Base-by-base conservation (phyloP, 2,329 filamentous ascomycete species). In the Fusarium sacchari region DNA sequence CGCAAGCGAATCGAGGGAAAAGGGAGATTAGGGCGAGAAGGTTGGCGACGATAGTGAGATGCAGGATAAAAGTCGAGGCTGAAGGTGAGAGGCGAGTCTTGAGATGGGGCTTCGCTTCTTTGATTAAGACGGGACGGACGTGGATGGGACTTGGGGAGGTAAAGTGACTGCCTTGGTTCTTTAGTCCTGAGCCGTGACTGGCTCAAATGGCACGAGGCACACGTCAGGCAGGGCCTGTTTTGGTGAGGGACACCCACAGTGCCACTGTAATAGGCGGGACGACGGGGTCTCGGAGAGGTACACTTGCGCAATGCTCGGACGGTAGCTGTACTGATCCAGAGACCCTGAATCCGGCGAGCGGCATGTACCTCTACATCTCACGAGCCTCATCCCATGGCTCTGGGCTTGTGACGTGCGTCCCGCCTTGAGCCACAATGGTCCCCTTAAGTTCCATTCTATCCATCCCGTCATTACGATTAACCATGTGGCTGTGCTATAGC, bases 401-500 rank as follows among this genome's bases (percentile, higher is more conserved):
- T n/a, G 24, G 42, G 42, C 56, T 59, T 74, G 68, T 74, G 72
- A 74, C 68, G 72, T 74, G 64, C 57, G 64, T 72, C 71, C 32
- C 57, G 22, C 49, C 30, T 46, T 47, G 47, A 50, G 69, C 65
- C 71, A 70, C 64, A 52, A 42, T 42, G 68, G 53, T 58, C 59
- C 69, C 50, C 32, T 52, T 46, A 36, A 52, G 49, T 36, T 26
- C 50, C 39, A 36, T 67, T 61, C 49, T 39, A 39, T 47, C 61
- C 66, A 39, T 47, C 61, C 66, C 67, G 59, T 66, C 57, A 64
- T 73, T 72, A 49, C 55, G 42, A 58, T 74, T 67, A 57, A 30
- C 50, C 49, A 61, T 64, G 77, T 78, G 76, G 76, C 76, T 77
- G 76, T 77, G 76, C 74, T 63, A 43, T 62, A 78, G 76, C 76